phyloP scores from a whole-genome alignment of 768 basidiomycete species.

The Termitomyces sp. region DNA sequence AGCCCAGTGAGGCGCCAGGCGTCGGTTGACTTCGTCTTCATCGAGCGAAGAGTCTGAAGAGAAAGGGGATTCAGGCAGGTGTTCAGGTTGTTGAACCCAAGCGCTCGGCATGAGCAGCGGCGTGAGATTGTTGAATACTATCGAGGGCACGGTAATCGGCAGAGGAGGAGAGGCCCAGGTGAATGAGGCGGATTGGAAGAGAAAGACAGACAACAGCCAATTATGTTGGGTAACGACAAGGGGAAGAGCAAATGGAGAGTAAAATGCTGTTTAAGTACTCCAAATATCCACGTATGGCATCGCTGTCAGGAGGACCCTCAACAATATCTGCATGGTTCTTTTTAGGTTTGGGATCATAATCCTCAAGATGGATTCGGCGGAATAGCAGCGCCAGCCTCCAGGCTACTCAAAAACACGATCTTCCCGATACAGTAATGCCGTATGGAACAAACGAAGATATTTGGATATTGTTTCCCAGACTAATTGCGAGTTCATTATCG shows the following conservation, averaged over 20 bases:
- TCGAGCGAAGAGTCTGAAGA: constrained; percentile 49
- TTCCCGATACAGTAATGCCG: constrained; percentile 30
- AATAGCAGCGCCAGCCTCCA: constrained; percentile 18
- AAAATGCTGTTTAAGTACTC: constrained; percentile 14
- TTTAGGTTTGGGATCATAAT: constrained; percentile 24
- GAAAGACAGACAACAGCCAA: background rate
- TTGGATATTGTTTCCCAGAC: constrained; percentile 28
- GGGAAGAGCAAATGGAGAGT: constrained; percentile 1
- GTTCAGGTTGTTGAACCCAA: constrained; percentile 21
- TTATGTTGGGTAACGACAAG: constrained; percentile 1
- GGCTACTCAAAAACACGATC: constrained; percentile 22
- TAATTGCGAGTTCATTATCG: constrained; percentile 11
- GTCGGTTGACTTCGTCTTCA: constrained; percentile 55
- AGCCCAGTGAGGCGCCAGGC: constrained; percentile 59
- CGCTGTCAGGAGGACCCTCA: constrained; percentile 18
- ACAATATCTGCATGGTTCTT: constrained; percentile 20
- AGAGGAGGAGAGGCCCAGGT: background rate
- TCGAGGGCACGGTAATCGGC: background rate
- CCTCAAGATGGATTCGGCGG: constrained; percentile 27
- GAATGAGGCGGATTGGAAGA: background rate
- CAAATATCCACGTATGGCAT: constrained; percentile 13
- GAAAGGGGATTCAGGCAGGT: constrained; percentile 31
- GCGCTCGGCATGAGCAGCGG: constrained; percentile 13
- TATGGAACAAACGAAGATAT: constrained; percentile 12
- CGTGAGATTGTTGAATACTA: background rate